Base-by-base conservation (phyloP, 352 stramenopile genomes). In the Globisporangium parvum region DNA sequence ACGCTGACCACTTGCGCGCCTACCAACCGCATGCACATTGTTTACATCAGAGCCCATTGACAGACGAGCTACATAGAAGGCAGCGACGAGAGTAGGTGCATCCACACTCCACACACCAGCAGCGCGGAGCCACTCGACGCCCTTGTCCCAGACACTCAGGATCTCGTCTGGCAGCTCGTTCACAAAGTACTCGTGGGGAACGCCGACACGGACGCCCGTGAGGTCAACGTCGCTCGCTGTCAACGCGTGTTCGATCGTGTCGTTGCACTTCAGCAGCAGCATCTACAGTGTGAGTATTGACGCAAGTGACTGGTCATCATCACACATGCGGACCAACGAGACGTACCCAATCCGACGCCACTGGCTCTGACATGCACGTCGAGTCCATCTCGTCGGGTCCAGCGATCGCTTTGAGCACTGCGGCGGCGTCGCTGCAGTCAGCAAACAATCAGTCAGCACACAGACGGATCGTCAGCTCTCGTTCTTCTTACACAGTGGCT, bases 121-220 rank as follows among this genome's bases (percentile, higher is more conserved):
- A 23, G 78, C 68, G 48, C 69, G 74, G 10, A 94, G 68, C 77
- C 80, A 90, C 39, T 71, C 62, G 20, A 95, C 69, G 2, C 85
- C 85, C 46, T 82, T 65, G 48, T 88, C 75, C 92, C 93, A 98
- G 0, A 93, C 77, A 0, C 70, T 55, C 2, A 87, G 55, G 54
- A 98, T 97, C 51, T 88, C 67, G 15, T 88, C 57, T 17, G 91
- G 88, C 18, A 94, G 70, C 67, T 98, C 95, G 50, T 88, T 58
- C 2, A 99, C 88, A 42, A 87, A 96, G 67, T 98, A 99, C 58
- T 98, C 91, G n/a, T 78, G 62, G 2, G 96, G 96, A 49, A 98
- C 85, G 21, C 96, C 96, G 10, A 99, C 78, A 33, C 79, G 80
- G 35, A 98, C 60, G 37, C 85, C 84, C 40, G 72, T 66, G n/a